These are phyloP conservation scores for Extremus antarcticus DNA, from an alignment of 495 filamentous ascomycete species.

Conservation along the genomic window DNA sequence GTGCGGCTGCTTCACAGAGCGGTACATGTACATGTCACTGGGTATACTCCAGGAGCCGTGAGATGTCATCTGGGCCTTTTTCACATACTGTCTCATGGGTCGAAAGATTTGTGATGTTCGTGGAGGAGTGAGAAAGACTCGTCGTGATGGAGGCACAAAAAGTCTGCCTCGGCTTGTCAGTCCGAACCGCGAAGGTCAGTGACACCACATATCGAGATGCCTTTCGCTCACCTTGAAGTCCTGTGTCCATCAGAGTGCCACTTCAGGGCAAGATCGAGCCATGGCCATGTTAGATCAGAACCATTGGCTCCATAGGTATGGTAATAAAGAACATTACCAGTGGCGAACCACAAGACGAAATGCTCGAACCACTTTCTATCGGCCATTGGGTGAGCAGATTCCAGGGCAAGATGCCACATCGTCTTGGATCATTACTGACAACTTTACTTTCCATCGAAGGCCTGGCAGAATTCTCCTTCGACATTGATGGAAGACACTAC, in stretches of 20 bases:
- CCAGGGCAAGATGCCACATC: too few species aligned
- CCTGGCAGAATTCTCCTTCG: conserved; percentile 21
- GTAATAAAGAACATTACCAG: conserved; percentile 5
- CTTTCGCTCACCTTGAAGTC: too few species aligned
- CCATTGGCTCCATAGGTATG: conserved; percentile 22
- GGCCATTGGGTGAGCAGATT: too few species aligned
- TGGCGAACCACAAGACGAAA: conserved; percentile 12
- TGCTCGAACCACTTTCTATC: conserved; percentile 1
- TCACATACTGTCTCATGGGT: too few species aligned
- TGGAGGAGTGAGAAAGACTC: neutral
- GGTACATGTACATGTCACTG: neutral
- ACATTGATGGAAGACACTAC: conserved; percentile 20
- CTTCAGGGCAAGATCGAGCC: too few species aligned
- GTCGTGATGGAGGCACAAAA: too few species aligned
- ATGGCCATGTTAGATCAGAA: neutral
- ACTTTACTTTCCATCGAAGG: conserved; percentile 13
- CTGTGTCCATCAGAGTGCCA: neutral
- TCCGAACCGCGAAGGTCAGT: too few species aligned
- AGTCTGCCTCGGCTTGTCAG: neutral
- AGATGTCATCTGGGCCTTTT: too few species aligned
- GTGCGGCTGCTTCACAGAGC: neutral
- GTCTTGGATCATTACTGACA: too few species aligned
- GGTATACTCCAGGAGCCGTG: too few species aligned
- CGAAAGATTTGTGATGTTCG: neutral
- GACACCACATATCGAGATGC: too few species aligned